Evolutionary conservation across 352 stramenopile genomes (phyloP), one percentile per base, ranked within the genome.

Genomic region (Phytophthora brassicae): DNA sequence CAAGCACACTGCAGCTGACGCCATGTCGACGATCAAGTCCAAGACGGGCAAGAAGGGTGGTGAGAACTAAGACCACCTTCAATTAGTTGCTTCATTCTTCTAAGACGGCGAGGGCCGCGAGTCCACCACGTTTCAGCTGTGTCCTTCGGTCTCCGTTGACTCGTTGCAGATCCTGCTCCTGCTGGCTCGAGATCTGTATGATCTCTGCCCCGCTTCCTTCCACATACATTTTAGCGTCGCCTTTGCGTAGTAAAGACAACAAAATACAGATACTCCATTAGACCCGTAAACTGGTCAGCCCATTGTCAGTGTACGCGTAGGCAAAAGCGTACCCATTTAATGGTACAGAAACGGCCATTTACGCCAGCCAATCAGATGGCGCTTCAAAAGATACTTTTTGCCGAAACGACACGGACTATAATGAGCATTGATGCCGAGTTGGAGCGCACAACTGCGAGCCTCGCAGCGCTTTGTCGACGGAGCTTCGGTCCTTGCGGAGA

Each of bases 11-110:
- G 86, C 82, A n/a, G 58, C 66, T 12, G 86, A 75, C 12, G 80
- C 77, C 26, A 78, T 81, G 35, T 81, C 90, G 67, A 91, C 83
- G 6, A 87, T 92, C 61, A 90, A 89, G 73, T 86, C 80, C 20
- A 90, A 89, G 70, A 83, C 84, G 35, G 76, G 72, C 36, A 90
- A 88, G 74, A 89, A 90, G 69, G 63, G 70, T 42, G 70, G 66
- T 35, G 77, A 86, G 23, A 74, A 62, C 28, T 76, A 70, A 63
- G 29, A n/a, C 16, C n/a, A n/a, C 33, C 17, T 7, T 29, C 11
- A 43, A 16, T 39, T 39, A 19, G 35, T 70, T 57, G 29, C 29
- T 22, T 63, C 29, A 11, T 45, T 43, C 14, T 24, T 62, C 28
- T n/a, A 46, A 52, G 35, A 31, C 49, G 5, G 42, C 12, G 23